These are phyloP conservation scores for Aureobasidium subglaciale DNA, from an alignment of 2,329 filamentous ascomycete species.

Conservation along the genomic window DNA sequence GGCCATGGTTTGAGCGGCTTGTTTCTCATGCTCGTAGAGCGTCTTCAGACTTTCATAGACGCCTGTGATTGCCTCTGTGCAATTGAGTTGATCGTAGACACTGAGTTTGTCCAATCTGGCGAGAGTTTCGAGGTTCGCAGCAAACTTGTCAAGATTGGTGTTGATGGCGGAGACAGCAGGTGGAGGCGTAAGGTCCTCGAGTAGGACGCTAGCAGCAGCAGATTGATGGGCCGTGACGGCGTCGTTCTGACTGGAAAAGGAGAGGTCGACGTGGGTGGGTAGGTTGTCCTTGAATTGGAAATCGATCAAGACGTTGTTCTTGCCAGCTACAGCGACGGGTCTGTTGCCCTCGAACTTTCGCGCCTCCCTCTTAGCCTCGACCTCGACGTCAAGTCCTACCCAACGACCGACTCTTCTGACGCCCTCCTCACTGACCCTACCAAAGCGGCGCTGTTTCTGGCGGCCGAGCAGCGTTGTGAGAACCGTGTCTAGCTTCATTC, in stretches of 20 bases:
- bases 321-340: slow-evolving; percentile 31
- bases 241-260: slow-evolving; percentile 54
- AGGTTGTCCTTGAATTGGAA: slow-evolving; percentile 25
- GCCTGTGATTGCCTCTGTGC: slow-evolving; percentile 69
- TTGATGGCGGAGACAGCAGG: slow-evolving; percentile 59
- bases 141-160: slow-evolving; percentile 63
- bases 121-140: slow-evolving; percentile 62
- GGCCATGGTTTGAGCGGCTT: slow-evolving; percentile 39
- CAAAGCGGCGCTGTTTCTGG: slow-evolving; percentile 48
- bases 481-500: slow-evolving; percentile 50
- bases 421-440: slow-evolving; percentile 65
- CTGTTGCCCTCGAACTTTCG: slow-evolving; percentile 25
- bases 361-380: slow-evolving; percentile 21
- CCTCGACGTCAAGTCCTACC: slow-evolving; percentile 51
- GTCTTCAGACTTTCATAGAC: slow-evolving; percentile 63
- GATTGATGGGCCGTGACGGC: slow-evolving; percentile 54
- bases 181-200: slow-evolving; percentile 55
- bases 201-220: slow-evolving; percentile 58
- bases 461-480: slow-evolving; percentile 39
- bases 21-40: slow-evolving; percentile 65
- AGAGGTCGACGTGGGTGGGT: slow-evolving; percentile 51
- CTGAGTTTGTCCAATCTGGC: slow-evolving; percentile 66
- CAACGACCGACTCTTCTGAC: slow-evolving; percentile 63
- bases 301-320: slow-evolving; percentile 28
- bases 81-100: slow-evolving; percentile 60